Conservation (phyloP, 2,329 filamentous ascomycete species). For the Magnaporthiopsis incrustans region DNA sequence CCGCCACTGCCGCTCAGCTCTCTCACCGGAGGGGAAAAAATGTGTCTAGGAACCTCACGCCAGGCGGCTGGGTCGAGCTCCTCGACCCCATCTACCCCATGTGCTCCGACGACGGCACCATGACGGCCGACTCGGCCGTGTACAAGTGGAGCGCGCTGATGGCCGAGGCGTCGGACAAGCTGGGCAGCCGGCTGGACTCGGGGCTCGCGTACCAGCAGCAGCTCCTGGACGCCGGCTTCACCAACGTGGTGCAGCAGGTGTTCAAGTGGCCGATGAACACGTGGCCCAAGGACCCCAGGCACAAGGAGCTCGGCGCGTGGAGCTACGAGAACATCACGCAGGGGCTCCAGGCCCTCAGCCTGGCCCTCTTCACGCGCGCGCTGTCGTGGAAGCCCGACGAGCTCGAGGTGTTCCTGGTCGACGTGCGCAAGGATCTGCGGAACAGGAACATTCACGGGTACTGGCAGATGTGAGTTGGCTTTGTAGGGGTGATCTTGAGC, state of each 20-base stretch:
- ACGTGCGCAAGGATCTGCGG: slow-evolving; percentile 12
- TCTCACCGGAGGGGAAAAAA: neutral
- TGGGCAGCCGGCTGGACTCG: slow-evolving; percentile 16
- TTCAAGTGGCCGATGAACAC: slow-evolving; percentile 37
- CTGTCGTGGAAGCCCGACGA: slow-evolving; percentile 15
- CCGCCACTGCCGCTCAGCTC: too few species aligned
- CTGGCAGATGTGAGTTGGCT: slow-evolving; percentile 11
- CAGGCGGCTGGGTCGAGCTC: slow-evolving; percentile 17
- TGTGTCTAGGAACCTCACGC: slow-evolving; percentile 13
- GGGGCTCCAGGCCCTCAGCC: slow-evolving; percentile 14
- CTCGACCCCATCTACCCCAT: slow-evolving; percentile 15
- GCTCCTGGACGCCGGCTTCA: slow-evolving; percentile 40
- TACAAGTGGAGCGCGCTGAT: slow-evolving; percentile 12
- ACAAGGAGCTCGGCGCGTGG: slow-evolving; percentile 31
- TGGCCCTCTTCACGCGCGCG: slow-evolving; percentile 18
- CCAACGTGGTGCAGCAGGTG: slow-evolving; percentile 34
- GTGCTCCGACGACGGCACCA: slow-evolving; percentile 16
- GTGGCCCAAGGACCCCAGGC: slow-evolving; percentile 37
- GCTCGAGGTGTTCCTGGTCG: slow-evolving; percentile 11
- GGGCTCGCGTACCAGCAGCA: slow-evolving; percentile 25
- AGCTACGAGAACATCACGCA: slow-evolving; percentile 5
- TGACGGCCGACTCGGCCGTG: slow-evolving; percentile 20
- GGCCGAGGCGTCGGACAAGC: slow-evolving; percentile 12
- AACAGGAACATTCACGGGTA: slow-evolving; percentile 15
- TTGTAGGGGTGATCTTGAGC: neutral